phyloP scores from a whole-genome alignment of 1,284 basidiomycete genomes.

The Leccinum laetum region DNA sequence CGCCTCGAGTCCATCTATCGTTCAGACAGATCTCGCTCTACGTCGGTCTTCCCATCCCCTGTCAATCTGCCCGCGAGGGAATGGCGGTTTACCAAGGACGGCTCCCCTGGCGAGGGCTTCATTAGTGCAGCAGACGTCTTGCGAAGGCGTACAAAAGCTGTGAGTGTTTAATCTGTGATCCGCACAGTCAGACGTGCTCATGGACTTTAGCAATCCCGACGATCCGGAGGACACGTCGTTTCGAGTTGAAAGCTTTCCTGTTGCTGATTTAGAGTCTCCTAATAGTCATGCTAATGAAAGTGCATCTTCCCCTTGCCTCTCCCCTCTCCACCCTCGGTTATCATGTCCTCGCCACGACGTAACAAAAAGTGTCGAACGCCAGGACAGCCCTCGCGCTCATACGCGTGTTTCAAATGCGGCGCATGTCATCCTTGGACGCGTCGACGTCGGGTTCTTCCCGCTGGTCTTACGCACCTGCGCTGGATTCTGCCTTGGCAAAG shows the following conservation, averaged over 20 bases:
- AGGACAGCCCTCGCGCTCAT: slow-evolving; percentile 25
- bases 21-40: slow-evolving; percentile 34
- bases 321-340: neutral
- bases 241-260: slow-evolving; percentile 57
- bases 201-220: slow-evolving; percentile 61
- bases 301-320: slow-evolving; percentile 13
- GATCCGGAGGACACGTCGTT: slow-evolving; percentile 60
- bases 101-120: slow-evolving; percentile 48
- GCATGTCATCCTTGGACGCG: slow-evolving; percentile 26
- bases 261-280: slow-evolving; percentile 70
- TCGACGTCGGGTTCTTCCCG: slow-evolving; percentile 26
- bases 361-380: slow-evolving; percentile 35
- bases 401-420: slow-evolving; percentile 21
- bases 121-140: slow-evolving; percentile 65
- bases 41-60: slow-evolving; percentile 27
- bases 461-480: slow-evolving; percentile 11
- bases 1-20: slow-evolving; percentile 32
- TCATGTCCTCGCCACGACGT: slow-evolving; percentile 2
- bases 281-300: slow-evolving; percentile 62
- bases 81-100: slow-evolving; percentile 55
- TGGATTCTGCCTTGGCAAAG: neutral
- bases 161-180: slow-evolving; percentile 36
- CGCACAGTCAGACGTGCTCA: neutral
- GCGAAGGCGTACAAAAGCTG: slow-evolving; percentile 58
- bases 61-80: slow-evolving; percentile 19